phyloP scores from a whole-genome alignment of 192 early-diverging fungal species.

The Coemansia sp. region DNA sequence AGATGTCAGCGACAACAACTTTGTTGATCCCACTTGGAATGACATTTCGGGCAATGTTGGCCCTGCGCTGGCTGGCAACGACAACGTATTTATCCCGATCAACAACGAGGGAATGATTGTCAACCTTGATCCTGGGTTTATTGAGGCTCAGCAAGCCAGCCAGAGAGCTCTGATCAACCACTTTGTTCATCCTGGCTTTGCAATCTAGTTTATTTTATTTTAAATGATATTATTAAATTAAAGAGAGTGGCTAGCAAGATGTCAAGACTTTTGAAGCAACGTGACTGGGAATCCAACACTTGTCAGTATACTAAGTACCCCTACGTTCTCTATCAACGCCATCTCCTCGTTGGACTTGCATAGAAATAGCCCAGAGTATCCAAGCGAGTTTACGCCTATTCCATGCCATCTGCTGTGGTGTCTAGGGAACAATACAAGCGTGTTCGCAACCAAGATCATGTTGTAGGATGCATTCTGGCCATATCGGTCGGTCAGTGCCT shows the following conservation, averaged over 20 bases:
- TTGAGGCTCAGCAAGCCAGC: slow-evolving; percentile 29
- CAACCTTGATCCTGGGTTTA: slow-evolving; percentile 38
- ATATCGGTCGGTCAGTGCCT: slow-evolving; percentile 11
- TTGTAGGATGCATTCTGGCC: slow-evolving; percentile 56
- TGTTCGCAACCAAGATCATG: slow-evolving; percentile 57
- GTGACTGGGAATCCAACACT: slow-evolving; percentile 36
- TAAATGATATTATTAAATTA: background rate
- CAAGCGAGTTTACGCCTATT: slow-evolving; percentile 64
- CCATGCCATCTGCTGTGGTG: slow-evolving; percentile 33
- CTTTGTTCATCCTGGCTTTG: slow-evolving; percentile 28
- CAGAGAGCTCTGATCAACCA: slow-evolving; percentile 45
- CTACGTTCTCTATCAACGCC: slow-evolving; percentile 39
- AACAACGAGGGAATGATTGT: slow-evolving; percentile 56
- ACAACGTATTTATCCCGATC: slow-evolving; percentile 42
- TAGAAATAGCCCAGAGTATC: slow-evolving; percentile 65
- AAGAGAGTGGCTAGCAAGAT: background rate
- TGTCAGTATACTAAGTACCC: slow-evolving; percentile 46
- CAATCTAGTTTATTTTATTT: slow-evolving; percentile 17
- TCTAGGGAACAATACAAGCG: slow-evolving; percentile 62
- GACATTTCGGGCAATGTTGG: slow-evolving; percentile 45
- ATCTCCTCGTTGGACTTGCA: slow-evolving; percentile 56
- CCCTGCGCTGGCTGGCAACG: slow-evolving; percentile 45
- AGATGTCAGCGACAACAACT: slow-evolving; percentile 44
- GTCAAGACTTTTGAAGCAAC: too few species aligned
- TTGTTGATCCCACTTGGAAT: slow-evolving; percentile 50